Evolutionary conservation across 352 stramenopile genomes (phyloP).

Genomic region (Phytophthora brassicae): DNA sequence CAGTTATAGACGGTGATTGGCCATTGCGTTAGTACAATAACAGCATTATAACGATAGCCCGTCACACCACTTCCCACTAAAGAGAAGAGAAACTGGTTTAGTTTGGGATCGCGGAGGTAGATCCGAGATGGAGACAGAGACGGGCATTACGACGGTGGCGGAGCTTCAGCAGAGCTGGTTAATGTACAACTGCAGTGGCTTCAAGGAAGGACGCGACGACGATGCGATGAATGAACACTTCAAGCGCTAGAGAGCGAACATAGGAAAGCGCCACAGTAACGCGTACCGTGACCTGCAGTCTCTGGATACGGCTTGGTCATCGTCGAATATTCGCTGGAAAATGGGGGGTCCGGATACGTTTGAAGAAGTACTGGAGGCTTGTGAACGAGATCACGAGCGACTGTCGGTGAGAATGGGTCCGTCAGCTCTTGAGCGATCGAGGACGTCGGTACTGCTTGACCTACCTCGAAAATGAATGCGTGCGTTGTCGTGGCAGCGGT

Average conservation of each 20-base stretch:
- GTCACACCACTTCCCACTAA: background rate
- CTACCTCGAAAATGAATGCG: background rate
- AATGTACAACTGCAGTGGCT: background rate
- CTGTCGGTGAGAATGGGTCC: background rate
- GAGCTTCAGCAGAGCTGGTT: no score
- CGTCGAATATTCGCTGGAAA: background rate
- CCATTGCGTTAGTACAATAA: no score
- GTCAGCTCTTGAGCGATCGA: background rate
- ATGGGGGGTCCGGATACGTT: background rate
- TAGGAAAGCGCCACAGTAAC: no score
- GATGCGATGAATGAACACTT: background rate
- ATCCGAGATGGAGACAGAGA: no score
- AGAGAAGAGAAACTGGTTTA: background rate
- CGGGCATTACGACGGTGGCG: no score
- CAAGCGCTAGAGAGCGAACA: no score
- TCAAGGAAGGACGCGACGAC: background rate
- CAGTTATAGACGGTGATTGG: no score
- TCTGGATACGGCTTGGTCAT: background rate
- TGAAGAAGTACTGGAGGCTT: background rate
- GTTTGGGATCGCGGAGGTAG: no score
- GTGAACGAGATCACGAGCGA: background rate
- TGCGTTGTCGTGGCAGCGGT: background rate
- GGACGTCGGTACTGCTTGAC: background rate
- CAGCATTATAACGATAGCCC: no score
- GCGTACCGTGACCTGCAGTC: no score